Conservation (phyloP, 495 filamentous ascomycete species). For the Aspergillus baeticus region DNA sequence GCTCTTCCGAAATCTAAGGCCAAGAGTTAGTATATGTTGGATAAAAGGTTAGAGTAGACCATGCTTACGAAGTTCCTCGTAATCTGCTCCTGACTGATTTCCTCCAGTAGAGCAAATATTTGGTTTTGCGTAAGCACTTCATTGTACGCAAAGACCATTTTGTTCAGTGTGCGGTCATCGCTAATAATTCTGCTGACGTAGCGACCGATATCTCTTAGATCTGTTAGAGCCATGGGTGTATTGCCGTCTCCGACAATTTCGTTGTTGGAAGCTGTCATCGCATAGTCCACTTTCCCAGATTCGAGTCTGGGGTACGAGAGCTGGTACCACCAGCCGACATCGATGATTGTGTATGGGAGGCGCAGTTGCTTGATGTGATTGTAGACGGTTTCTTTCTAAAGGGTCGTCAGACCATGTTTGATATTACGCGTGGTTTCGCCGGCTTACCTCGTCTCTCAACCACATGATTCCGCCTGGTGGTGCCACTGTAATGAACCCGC, state of each 20-base stretch:
- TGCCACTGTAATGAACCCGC: slow-evolving; percentile 50
- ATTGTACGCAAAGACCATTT: slow-evolving; percentile 54
- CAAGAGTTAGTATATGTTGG: slow-evolving; percentile 11
- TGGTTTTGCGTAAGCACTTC: slow-evolving; percentile 49
- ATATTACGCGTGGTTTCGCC: too few species aligned
- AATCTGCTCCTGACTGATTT: slow-evolving; percentile 53
- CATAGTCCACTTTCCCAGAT: slow-evolving; percentile 55
- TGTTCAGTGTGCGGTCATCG: slow-evolving; percentile 58
- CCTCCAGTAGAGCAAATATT: slow-evolving; percentile 49
- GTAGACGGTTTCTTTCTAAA: slow-evolving; percentile 55
- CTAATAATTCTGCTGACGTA: slow-evolving; percentile 55
- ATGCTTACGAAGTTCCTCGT: slow-evolving; percentile 50
- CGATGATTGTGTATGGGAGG: slow-evolving; percentile 61
- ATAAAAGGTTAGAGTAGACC: not conserved
- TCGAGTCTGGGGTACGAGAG: slow-evolving; percentile 48
- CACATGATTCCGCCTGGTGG: slow-evolving; percentile 48
- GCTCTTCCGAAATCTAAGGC: slow-evolving; percentile 41
- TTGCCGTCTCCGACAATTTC: slow-evolving; percentile 53
- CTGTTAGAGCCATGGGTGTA: slow-evolving; percentile 46
- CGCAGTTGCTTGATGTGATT: slow-evolving; percentile 51
- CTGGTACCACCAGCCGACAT: slow-evolving; percentile 63
- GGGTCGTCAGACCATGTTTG: not conserved
- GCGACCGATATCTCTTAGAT: slow-evolving; percentile 54
- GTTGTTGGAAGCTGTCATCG: slow-evolving; percentile 42
- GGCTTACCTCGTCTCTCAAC: slow-evolving; percentile 45